Evolutionary conservation across 148 eudicot species (phyloP).

Genomic region (Persicaria maculosa): DNA sequence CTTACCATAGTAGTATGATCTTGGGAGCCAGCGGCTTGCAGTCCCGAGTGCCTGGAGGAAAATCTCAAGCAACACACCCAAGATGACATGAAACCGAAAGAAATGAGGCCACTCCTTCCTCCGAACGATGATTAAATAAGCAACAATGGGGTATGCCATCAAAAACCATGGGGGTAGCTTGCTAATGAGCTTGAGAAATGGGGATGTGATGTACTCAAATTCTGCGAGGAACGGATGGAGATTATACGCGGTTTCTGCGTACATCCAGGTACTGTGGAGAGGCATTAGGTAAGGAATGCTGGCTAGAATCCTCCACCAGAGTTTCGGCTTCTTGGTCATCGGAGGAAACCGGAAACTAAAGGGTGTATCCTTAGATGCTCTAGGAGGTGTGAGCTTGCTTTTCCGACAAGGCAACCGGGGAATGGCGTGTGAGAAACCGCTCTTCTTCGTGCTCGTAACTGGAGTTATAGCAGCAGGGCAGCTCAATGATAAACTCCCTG

Average conservation of each 20-base stretch:
- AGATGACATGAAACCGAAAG: constrained; percentile 68
- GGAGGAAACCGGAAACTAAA: constrained; percentile 40
- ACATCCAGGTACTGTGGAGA: constrained; percentile 63
- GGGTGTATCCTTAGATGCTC: constrained; percentile 48
- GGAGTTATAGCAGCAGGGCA: background rate
- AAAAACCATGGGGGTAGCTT: constrained; percentile 54
- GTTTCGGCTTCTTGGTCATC: constrained; percentile 54
- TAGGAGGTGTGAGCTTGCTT: constrained; percentile 12
- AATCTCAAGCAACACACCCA: constrained; percentile 58
- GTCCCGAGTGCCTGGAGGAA: constrained; percentile 54
- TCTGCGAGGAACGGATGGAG: constrained; percentile 59
- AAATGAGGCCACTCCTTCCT: constrained; percentile 80
- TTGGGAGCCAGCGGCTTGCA: constrained; percentile 58
- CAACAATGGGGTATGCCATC: constrained; percentile 42
- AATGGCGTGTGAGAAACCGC: background rate
- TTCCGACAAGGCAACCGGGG: constrained; percentile 18
- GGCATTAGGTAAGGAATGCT: constrained; percentile 73
- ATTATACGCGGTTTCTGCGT: constrained; percentile 62
- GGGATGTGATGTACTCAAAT: constrained; percentile 47
- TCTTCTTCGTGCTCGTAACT: background rate
- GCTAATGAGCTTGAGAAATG: constrained; percentile 41
- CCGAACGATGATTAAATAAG: constrained; percentile 61
- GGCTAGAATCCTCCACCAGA: constrained; percentile 83
- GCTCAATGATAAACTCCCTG: background rate
- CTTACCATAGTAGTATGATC: constrained; percentile 46